phyloP scores from a whole-genome alignment of 306 rosid species.

The Rosa chinensis region DNA sequence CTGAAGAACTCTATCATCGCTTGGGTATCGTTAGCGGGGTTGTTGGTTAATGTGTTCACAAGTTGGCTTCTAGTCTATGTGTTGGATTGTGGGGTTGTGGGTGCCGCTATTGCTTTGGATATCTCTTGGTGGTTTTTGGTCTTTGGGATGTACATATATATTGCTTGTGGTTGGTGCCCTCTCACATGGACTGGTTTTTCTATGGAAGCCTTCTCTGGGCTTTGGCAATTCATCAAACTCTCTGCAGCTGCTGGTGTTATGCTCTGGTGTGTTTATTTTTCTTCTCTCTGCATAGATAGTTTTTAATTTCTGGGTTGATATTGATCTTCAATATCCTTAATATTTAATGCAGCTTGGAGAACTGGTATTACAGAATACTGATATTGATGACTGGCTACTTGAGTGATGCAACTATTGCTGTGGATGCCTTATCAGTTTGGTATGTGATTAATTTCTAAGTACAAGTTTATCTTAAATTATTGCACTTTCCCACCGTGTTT shows the following conservation, averaged over 20 bases:
- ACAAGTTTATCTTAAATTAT: not conserved
- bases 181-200: conserved; percentile 70
- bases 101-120: conserved; percentile 67
- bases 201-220: conserved; percentile 56
- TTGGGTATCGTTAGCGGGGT: conserved; percentile 45
- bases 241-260: conserved; percentile 70
- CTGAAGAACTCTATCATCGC: conserved; percentile 54
- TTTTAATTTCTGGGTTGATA: not conserved
- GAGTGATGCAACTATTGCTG: conserved; percentile 59
- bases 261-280: conserved; percentile 47
- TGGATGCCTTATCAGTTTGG: conserved; percentile 82
- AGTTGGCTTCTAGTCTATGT: conserved; percentile 54
- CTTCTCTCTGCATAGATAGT: not conserved
- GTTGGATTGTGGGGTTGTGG: conserved; percentile 53
- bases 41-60: conserved; percentile 33
- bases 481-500: not conserved
- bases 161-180: conserved; percentile 62
- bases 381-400: conserved; percentile 67
- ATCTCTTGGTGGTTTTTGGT: conserved; percentile 69
- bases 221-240: conserved; percentile 67
- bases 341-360: conserved; percentile 54
- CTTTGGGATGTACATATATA: conserved; percentile 43
- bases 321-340: not conserved
- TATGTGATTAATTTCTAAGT: not conserved
- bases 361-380: conserved; percentile 71